Percentiles rank a stretch among this genome's conserved stretches.
Conservation (phyloP, 495 filamentous ascomycete species). For the Pseudoneurospora amorphoporcata region DNA sequence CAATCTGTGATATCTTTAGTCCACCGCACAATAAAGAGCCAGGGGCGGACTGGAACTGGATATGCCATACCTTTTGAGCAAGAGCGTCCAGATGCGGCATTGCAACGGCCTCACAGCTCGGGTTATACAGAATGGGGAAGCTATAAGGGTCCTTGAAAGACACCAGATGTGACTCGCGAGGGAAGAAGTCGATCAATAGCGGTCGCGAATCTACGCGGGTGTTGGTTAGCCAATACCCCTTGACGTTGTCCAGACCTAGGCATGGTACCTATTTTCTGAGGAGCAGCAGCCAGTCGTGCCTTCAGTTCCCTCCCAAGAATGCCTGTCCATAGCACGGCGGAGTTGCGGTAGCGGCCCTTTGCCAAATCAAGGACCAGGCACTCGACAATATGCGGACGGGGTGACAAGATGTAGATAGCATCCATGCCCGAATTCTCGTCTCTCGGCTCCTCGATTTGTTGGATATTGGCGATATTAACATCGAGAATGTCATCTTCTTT, state of each 20-base stretch:
- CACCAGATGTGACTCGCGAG: slow-evolving; percentile 80
- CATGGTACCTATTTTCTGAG: slow-evolving; percentile 50
- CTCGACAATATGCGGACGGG: slow-evolving; percentile 76
- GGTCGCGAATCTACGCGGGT: slow-evolving; percentile 42
- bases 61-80: slow-evolving; percentile 65
- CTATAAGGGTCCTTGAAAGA: slow-evolving; percentile 92
- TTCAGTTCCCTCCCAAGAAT: slow-evolving; percentile 32
- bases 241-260: slow-evolving; percentile 1
- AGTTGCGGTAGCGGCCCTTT: slow-evolving; percentile 60
- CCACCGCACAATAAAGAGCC: neutral
- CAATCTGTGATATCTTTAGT: slow-evolving; percentile 50
- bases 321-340: slow-evolving; percentile 75
- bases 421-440: slow-evolving; percentile 77
- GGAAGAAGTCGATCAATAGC: slow-evolving; percentile 77
- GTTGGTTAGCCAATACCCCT: neutral
- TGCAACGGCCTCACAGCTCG: slow-evolving; percentile 75
- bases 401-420: slow-evolving; percentile 83
- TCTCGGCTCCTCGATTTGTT: slow-evolving; percentile 78
- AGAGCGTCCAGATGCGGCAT: slow-evolving; percentile 67
- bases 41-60: neutral
- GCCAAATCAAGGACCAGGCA: slow-evolving; percentile 90
- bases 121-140: slow-evolving; percentile 87
- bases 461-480: slow-evolving; percentile 87
- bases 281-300: slow-evolving; percentile 41
- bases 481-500: slow-evolving; percentile 94